Conservation (phyloP, 768 basidiomycete species). For the Sistotremastrum suecicum region DNA sequence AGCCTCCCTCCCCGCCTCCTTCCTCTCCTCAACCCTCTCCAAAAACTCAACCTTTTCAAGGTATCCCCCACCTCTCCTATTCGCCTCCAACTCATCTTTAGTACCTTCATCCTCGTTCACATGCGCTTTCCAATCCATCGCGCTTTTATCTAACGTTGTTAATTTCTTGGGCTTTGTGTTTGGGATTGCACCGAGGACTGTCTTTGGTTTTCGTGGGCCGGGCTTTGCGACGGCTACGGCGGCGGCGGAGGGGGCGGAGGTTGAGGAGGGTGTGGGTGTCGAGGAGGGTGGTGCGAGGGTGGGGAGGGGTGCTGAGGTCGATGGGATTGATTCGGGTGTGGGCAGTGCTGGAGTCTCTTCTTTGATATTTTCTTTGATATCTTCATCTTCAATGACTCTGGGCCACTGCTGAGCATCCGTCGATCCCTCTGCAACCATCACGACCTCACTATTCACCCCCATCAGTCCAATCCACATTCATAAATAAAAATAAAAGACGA, state of each 20-base stretch:
- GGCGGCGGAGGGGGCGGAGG: not conserved
- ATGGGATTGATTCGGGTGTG: constrained; percentile 4
- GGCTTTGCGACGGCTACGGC: constrained; percentile 30
- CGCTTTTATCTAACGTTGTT: constrained; percentile 73
- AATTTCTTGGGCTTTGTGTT: constrained; percentile 55
- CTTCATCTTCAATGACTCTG: constrained; percentile 17
- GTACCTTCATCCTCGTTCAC: constrained; percentile 30
- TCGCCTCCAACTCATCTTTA: constrained; percentile 61
- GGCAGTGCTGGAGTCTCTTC: not conserved
- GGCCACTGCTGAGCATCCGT: constrained; percentile 70
- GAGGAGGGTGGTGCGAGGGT: constrained; percentile 12
- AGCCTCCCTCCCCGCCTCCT: constrained; percentile 29
- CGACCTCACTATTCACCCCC: constrained; percentile 40
- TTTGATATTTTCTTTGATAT: constrained; percentile 2
- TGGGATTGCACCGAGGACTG: constrained; percentile 39
- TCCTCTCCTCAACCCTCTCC: constrained; percentile 57
- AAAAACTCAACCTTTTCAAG: constrained; percentile 79
- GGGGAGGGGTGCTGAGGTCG: constrained; percentile 7
- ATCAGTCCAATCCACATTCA: not conserved
- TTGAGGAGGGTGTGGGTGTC: not conserved
- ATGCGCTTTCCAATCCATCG: constrained; percentile 75
- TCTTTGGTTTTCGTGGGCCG: constrained; percentile 56
- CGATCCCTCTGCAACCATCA: constrained; percentile 60
- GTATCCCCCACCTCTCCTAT: constrained; percentile 64
- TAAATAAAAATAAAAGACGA: constrained; percentile 16